phyloP scores from a whole-genome alignment of 768 basidiomycete species.

The Boletus edulis region DNA sequence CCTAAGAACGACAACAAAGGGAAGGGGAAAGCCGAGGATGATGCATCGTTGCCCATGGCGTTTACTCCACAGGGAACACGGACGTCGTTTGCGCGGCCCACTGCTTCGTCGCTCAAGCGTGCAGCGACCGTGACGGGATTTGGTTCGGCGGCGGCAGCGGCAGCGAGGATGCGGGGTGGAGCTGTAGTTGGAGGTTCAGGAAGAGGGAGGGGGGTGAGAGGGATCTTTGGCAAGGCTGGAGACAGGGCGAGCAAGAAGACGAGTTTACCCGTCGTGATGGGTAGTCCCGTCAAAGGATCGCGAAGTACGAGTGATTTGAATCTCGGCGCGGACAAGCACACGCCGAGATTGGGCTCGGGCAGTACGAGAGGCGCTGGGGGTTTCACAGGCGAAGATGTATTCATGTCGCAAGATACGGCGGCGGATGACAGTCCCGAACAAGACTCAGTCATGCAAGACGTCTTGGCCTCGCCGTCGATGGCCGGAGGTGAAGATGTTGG shows the following conservation, averaged over 20 bases:
- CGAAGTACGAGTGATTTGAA: neutral
- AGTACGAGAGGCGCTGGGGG: neutral
- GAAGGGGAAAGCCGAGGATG: slow-evolving; percentile 25
- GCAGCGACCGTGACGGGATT: slow-evolving; percentile 15
- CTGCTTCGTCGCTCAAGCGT: slow-evolving; percentile 31
- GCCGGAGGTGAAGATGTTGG: neutral
- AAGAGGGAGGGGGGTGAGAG: slow-evolving; percentile 8
- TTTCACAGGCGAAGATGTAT: neutral
- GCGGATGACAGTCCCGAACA: neutral
- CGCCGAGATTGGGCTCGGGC: neutral
- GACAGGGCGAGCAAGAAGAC: slow-evolving; percentile 42
- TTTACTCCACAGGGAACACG: neutral
- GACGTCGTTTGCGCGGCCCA: slow-evolving; percentile 27
- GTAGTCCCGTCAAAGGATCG: slow-evolving; percentile 45
- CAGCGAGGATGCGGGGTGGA: neutral
- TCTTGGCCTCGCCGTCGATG: slow-evolving; percentile 8
- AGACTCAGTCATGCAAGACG: slow-evolving; percentile 5
- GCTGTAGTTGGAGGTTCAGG: neutral
- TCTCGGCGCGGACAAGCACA: neutral
- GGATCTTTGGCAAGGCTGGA: slow-evolving; percentile 24
- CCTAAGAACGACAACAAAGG: slow-evolving; percentile 5
- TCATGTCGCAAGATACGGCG: neutral
- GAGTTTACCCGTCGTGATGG: slow-evolving; percentile 43
- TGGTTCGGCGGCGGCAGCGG: neutral
- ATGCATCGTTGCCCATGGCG: slow-evolving; percentile 11